These are phyloP conservation scores for Neocucurbitaria cava DNA, from an alignment of 2,329 filamentous ascomycete genomes.

Conservation along the genomic window DNA sequence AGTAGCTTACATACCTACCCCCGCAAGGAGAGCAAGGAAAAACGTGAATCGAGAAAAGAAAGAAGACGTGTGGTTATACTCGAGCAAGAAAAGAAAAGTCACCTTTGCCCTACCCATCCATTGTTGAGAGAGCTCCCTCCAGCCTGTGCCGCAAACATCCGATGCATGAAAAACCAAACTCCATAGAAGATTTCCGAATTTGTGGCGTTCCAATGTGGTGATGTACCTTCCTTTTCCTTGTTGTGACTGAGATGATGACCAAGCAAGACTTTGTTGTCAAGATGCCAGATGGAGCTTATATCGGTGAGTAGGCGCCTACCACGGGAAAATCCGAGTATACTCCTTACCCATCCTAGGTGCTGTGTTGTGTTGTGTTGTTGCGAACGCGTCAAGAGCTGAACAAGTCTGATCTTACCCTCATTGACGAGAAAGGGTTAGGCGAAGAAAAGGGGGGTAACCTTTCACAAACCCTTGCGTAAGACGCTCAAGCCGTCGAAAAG, in stretches of 20 bases:
- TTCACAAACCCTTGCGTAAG: constrained; percentile 47
- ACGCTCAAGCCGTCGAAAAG: constrained; percentile 20
- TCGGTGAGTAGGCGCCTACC: neutral
- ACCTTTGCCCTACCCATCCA: constrained; percentile 36
- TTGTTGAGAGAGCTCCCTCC: neutral
- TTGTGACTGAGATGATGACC: neutral
- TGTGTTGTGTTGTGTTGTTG: constrained; percentile 25
- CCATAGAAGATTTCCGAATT: neutral
- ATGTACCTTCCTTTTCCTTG: neutral
- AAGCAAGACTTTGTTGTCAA: neutral
- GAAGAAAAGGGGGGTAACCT: constrained; percentile 46
- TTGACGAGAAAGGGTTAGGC: constrained; percentile 40
- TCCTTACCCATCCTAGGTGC: constrained; percentile 37
- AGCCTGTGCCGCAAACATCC: neutral
- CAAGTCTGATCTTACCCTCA: constrained; percentile 44
- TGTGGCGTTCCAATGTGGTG: neutral
- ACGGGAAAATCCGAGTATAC: neutral
- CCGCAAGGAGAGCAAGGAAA: too few relatives aligned
- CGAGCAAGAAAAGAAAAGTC: constrained; percentile 17
- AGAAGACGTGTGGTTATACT: constrained; percentile 21
- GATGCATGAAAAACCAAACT: too few relatives aligned
- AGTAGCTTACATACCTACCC: constrained; percentile 42
- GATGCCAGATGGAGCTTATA: neutral
- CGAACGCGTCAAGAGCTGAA: constrained; percentile 25
- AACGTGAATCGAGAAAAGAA: constrained; percentile 11